phyloP scores from a whole-genome alignment of 805 yeast genomes.

The Lipomyces anomalus region DNA sequence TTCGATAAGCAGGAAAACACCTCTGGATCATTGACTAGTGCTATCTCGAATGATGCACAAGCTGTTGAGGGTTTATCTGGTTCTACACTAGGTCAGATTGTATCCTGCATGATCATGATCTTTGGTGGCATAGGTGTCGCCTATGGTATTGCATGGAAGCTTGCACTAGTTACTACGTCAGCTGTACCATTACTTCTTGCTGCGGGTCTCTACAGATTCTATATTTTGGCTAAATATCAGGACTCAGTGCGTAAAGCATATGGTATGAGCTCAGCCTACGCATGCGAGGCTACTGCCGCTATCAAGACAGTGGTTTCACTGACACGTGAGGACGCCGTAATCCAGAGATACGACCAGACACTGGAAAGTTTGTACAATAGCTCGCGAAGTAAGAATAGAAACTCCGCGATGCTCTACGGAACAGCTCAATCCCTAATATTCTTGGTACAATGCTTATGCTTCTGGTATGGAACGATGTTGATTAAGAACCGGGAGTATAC shows the following conservation, averaged over 20 bases:
- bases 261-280: slow-evolving; percentile 28
- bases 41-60: slow-evolving; percentile 30
- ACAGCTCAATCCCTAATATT: slow-evolving; percentile 37
- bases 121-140: slow-evolving; percentile 39
- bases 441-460: slow-evolving; percentile 37
- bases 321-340: slow-evolving; percentile 39
- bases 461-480: slow-evolving; percentile 40
- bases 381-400: slow-evolving; percentile 11
- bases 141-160: slow-evolving; percentile 36
- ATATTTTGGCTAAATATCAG: slow-evolving; percentile 33
- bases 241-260: slow-evolving; percentile 37
- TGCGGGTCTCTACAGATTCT: slow-evolving; percentile 38
- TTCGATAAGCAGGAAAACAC: slow-evolving; percentile 28
- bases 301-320: slow-evolving; percentile 40
- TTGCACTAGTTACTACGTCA: slow-evolving; percentile 40
- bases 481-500: slow-evolving; percentile 30
- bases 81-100: slow-evolving; percentile 29
- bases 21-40: slow-evolving; percentile 28
- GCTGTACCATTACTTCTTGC: slow-evolving; percentile 35
- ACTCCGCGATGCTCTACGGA: slow-evolving; percentile 32
- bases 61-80: slow-evolving; percentile 31
- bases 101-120: slow-evolving; percentile 33
- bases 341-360: slow-evolving; percentile 27
- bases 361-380: slow-evolving; percentile 10
- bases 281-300: slow-evolving; percentile 38